A percentile compares a stretch with the other conserved stretches of the same genome.
Conservation (phyloP, 768 basidiomycete species). For the Udeniomyces megalosporus region DNA sequence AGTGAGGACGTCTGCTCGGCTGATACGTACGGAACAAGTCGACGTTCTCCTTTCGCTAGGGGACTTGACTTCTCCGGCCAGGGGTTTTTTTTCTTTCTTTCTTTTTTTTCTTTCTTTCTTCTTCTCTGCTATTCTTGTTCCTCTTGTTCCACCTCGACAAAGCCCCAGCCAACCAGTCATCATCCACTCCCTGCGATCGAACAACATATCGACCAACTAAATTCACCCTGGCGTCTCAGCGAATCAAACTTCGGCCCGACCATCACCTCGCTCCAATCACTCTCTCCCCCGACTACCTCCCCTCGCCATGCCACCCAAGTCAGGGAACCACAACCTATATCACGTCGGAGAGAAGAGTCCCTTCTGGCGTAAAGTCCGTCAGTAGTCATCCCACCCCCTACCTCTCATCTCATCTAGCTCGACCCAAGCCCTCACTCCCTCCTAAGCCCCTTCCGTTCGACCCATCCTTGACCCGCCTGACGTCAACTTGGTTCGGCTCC, state of each 20-base stretch:
- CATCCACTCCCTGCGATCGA: not conserved
- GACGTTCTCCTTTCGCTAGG: no score
- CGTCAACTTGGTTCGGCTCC: not conserved
- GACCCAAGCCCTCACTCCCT: not conserved
- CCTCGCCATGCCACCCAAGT: not conserved
- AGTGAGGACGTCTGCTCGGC: no score
- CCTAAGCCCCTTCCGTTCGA: no score
- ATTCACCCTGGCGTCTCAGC: not conserved
- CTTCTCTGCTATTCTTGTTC: not conserved
- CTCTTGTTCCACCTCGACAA: not conserved
- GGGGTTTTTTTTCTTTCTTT: not conserved
- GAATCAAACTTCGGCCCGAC: not conserved
- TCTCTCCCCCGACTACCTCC: no score
- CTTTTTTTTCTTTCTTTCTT: not conserved
- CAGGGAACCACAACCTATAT: not conserved
- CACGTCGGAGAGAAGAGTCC: not conserved
- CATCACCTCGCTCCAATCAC: not conserved
- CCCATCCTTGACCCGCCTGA: not conserved
- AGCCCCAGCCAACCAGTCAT: not conserved
- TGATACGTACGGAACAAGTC: no score
- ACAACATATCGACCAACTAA: not conserved
- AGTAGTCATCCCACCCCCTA: no score
- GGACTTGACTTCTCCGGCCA: no score
- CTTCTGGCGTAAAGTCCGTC: not conserved
- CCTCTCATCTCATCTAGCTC: no score